A percentile compares a stretch with the other conserved stretches of the same genome.
phyloP scores from a whole-genome alignment of 2,329 filamentous ascomycete species.

The Colletotrichum paranaense region DNA sequence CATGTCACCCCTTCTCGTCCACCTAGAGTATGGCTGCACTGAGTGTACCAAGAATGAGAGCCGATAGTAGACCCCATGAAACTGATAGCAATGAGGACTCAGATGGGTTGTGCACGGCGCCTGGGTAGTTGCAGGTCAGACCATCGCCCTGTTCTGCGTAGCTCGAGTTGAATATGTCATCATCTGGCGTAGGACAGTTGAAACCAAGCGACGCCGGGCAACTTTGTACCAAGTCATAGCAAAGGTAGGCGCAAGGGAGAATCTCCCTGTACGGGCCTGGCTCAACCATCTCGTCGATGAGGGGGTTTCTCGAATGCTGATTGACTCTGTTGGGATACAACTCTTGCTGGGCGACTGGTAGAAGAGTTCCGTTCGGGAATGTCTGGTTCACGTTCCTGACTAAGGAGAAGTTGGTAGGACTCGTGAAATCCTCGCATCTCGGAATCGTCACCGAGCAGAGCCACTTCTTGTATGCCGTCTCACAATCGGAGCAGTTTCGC shows the following conservation, averaged over 20 bases:
- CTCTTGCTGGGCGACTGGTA: conserved; percentile 52
- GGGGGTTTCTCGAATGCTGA: conserved; percentile 73
- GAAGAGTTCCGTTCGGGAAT: conserved; percentile 75
- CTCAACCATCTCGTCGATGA: conserved; percentile 77
- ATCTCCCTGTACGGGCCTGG: conserved; percentile 96
- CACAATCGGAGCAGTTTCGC: conserved; percentile 80
- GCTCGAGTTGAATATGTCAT: conserved; percentile 54
- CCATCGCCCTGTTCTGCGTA: conserved; percentile 49
- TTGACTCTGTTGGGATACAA: conserved; percentile 48
- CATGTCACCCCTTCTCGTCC: not conserved
- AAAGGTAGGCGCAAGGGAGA: conserved; percentile 87
- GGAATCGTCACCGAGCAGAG: conserved; percentile 94
- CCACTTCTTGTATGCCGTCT: conserved; percentile 88
- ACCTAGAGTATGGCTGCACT: conserved; percentile 10
- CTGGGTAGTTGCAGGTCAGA: conserved; percentile 70
- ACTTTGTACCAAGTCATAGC: conserved; percentile 85
- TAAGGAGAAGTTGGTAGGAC: conserved; percentile 55
- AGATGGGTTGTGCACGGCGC: conserved; percentile 63
- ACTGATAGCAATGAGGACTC: conserved; percentile 40
- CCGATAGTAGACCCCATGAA: conserved; percentile 38
- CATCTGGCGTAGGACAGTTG: conserved; percentile 69
- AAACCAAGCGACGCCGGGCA: conserved; percentile 85
- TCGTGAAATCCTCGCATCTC: conserved; percentile 86
- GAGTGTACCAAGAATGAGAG: conserved; percentile 21
- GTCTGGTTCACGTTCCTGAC: conserved; percentile 76